phyloP scores from a whole-genome alignment of 2,329 filamentous ascomycete species.

The Achaetomium macrosporum region DNA sequence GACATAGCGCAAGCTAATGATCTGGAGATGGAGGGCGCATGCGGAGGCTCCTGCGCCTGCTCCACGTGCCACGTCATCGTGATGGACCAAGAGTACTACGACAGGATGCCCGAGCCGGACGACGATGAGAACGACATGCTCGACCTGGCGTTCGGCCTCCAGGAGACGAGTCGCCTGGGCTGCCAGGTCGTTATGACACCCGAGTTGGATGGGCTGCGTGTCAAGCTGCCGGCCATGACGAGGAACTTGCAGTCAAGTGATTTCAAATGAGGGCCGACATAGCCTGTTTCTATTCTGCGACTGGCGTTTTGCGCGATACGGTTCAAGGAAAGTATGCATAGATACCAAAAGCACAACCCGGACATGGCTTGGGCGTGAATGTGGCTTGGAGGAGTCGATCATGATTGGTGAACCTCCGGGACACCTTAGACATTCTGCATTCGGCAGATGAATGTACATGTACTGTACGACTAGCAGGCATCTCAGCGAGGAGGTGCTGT shows the following conservation, averaged over 20 bases:
- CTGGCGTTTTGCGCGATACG: slow-evolving; percentile 13
- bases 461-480: slow-evolving; percentile 1
- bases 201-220: slow-evolving; percentile 78
- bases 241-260: slow-evolving; percentile 94
- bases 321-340: slow-evolving; percentile 14
- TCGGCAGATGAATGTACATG: slow-evolving; percentile 13
- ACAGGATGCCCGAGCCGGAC: slow-evolving; percentile 70
- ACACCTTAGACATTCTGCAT: background rate
- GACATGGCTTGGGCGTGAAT: background rate
- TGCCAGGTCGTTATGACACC: slow-evolving; percentile 91
- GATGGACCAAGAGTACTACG: slow-evolving; percentile 64
- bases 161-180: slow-evolving; percentile 75
- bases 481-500: slow-evolving; percentile 1
- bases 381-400: background rate
- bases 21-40: slow-evolving; percentile 97
- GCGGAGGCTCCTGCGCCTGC: slow-evolving; percentile 88
- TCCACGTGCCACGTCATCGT: slow-evolving; percentile 92
- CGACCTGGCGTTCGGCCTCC: slow-evolving; percentile 82
- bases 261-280: slow-evolving; percentile 48
- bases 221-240: slow-evolving; percentile 87
- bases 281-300: slow-evolving; percentile 2
- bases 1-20: slow-evolving; percentile 94
- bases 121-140: slow-evolving; percentile 88
- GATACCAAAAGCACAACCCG: slow-evolving; percentile 22
- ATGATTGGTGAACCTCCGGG: background rate